phyloP scores from a whole-genome alignment of 2,329 filamentous ascomycete genomes.

The Juglanconis oblonga region DNA sequence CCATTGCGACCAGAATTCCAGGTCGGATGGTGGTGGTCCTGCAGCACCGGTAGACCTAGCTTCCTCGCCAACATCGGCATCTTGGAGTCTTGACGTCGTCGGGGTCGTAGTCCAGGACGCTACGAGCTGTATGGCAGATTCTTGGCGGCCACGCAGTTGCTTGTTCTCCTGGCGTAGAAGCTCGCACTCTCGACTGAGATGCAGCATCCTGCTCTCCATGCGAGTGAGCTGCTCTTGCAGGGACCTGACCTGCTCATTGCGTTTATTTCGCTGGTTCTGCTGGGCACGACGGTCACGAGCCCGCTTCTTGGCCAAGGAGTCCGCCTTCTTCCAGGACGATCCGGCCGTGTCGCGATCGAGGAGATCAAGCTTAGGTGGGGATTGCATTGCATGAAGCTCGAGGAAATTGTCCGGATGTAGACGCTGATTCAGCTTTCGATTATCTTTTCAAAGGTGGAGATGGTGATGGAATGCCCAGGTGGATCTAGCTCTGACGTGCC shows the following conservation, averaged over 20 bases:
- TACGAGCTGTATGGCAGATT: background rate
- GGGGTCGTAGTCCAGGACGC: background rate
- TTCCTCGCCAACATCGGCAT: no score
- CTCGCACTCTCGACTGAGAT: background rate
- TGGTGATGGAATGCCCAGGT: no score
- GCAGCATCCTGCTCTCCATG: background rate
- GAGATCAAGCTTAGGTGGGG: background rate
- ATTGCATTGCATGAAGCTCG: background rate
- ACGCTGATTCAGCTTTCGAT: background rate
- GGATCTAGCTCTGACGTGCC: no score
- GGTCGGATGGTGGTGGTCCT: no score
- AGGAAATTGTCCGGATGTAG: background rate
- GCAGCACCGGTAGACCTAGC: no score
- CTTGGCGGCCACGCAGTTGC: background rate
- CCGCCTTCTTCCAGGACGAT: background rate
- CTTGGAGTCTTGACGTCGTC: background rate
- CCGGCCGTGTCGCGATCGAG: background rate
- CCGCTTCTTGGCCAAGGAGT: background rate
- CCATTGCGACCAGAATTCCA: no score
- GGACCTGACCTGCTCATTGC: background rate
- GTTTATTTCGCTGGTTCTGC: background rate
- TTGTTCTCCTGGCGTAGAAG: background rate
- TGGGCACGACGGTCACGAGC: background rate
- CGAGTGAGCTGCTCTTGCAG: background rate
- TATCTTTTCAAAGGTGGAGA: no score